Conservation (phyloP, 352 stramenopile genomes). For the Blastocystis sp. region DNA sequence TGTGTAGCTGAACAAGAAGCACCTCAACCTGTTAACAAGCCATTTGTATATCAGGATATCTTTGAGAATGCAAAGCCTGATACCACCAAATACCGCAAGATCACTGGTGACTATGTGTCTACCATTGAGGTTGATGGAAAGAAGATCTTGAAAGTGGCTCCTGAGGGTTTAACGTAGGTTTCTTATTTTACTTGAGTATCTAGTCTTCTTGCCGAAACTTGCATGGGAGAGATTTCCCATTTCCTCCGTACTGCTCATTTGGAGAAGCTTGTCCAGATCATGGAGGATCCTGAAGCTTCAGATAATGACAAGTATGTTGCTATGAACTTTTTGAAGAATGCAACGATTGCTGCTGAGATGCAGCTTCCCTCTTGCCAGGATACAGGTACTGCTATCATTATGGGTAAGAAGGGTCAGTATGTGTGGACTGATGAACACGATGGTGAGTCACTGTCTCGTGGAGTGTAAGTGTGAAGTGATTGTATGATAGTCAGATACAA, state of each 20-base stretch:
- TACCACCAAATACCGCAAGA: conserved; percentile 67
- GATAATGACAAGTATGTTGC: conserved; percentile 81
- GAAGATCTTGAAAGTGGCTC: conserved; percentile 69
- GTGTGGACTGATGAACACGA: conserved; percentile 79
- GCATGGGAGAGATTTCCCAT: conserved; percentile 79
- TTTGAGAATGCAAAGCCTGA: conserved; percentile 66
- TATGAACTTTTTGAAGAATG: conserved; percentile 80
- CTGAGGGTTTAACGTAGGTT: conserved; percentile 63
- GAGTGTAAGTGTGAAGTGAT: conserved; percentile 65
- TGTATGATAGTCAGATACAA: conserved; percentile 68
- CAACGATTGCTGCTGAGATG: conserved; percentile 76
- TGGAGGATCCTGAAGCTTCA: conserved; percentile 78
- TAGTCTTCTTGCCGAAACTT: conserved; percentile 71
- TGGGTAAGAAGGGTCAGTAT: conserved; percentile 75
- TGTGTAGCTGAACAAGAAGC: no score
- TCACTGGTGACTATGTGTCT: conserved; percentile 67
- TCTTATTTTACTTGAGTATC: conserved; percentile 62
- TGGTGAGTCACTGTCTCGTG: conserved; percentile 72
- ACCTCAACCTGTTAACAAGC: no score
- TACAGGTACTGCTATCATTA: conserved; percentile 79
- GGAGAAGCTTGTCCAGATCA: conserved; percentile 74
- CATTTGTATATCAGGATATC: conserved; percentile 68
- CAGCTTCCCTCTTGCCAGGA: conserved; percentile 78
- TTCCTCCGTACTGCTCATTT: conserved; percentile 76
- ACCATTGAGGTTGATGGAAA: conserved; percentile 67